Evolutionary conservation across 345 rosid genomes (phyloP).

Genomic region (Euphorbia lathyris): DNA sequence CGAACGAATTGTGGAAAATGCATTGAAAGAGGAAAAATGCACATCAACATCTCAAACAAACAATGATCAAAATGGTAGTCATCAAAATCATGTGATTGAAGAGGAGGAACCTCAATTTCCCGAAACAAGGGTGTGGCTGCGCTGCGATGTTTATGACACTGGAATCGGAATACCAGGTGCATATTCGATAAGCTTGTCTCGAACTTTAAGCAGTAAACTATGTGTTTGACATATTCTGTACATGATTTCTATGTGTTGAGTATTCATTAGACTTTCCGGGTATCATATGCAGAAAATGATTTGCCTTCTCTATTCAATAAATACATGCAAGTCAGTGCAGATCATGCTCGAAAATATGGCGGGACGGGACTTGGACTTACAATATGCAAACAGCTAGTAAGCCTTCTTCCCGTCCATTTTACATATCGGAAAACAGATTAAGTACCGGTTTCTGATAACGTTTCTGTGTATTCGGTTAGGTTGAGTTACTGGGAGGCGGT

Average conservation of each 20-base stretch:
- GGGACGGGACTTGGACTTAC: constrained; percentile 98
- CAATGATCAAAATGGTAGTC: constrained; percentile 24
- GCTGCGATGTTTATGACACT: constrained; percentile 88
- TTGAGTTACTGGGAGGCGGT: constrained; percentile 92
- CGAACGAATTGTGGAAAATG: constrained; percentile 19
- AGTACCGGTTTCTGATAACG: constrained; percentile 6
- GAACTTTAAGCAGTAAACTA: not conserved
- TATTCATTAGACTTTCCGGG: constrained; percentile 17
- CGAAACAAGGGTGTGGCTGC: constrained; percentile 72
- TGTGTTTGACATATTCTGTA: not conserved
- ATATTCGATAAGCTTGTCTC: not conserved
- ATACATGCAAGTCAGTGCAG: constrained; percentile 95
- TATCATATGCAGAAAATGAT: constrained; percentile 61
- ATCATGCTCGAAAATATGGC: constrained; percentile 94
- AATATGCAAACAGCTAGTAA: constrained; percentile 95
- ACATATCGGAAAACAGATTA: not conserved
- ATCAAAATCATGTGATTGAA: constrained; percentile 17
- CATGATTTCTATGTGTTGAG: too few relatives aligned
- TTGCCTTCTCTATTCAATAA: constrained; percentile 77
- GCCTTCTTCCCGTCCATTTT: constrained; percentile 6
- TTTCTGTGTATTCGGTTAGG: constrained; percentile 42
- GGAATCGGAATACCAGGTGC: constrained; percentile 97
- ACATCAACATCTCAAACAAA: constrained; percentile 24
- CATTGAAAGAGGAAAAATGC: constrained; percentile 30
- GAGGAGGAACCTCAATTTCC: constrained; percentile 36